Conservation (phyloP, 2,329 filamentous ascomycete genomes). For the Knufia fluminis region DNA sequence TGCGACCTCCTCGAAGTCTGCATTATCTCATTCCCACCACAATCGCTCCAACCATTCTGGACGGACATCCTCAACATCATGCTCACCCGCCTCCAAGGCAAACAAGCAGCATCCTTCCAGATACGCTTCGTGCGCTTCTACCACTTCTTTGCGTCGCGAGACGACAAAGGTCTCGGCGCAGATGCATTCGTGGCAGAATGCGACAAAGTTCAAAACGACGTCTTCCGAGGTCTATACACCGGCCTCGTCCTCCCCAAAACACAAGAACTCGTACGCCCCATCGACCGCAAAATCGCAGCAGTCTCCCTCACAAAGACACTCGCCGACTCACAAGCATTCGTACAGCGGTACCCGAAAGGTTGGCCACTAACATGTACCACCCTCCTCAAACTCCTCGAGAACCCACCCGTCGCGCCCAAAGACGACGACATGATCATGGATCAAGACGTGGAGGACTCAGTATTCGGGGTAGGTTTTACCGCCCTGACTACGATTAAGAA, state of each 20-base stretch:
- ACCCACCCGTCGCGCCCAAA: constrained; percentile 64
- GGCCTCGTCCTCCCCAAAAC: constrained; percentile 80
- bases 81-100: constrained; percentile 62
- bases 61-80: constrained; percentile 70
- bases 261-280: constrained; percentile 73
- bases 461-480: constrained; percentile 91
- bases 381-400: constrained; percentile 80
- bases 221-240: constrained; percentile 54
- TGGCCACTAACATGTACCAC: constrained; percentile 86
- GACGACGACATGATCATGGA: constrained; percentile 74
- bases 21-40: constrained; percentile 59
- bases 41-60: constrained; percentile 66
- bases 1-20: constrained; percentile 86
- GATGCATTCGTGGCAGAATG: constrained; percentile 84
- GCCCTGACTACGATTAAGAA: constrained; percentile 83
- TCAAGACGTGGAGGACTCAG: constrained; percentile 86
- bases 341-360: constrained; percentile 71
- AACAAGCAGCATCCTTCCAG: constrained; percentile 73
- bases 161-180: constrained; percentile 73
- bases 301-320: constrained; percentile 89
- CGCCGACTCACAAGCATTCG: constrained; percentile 76
- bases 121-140: constrained; percentile 88
- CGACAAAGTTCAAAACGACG: constrained; percentile 67
- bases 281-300: constrained; percentile 88
- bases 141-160: constrained; percentile 73